Evolutionary conservation across 768 basidiomycete genomes (phyloP).

Genomic region (Udeniomyces megalosporus): DNA sequence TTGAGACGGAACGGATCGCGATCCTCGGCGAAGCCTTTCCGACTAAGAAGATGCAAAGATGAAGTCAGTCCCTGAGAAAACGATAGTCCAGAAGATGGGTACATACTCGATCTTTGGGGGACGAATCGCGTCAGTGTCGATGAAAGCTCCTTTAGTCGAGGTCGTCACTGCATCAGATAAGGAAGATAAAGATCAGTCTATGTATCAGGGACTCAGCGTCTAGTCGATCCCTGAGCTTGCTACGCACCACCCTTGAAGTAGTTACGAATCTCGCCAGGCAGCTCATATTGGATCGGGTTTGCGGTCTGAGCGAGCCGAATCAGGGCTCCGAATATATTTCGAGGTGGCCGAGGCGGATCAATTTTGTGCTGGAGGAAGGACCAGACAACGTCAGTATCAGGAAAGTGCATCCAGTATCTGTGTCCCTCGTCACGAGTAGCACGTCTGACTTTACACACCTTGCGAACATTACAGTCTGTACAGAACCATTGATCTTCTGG

Average conservation of each 20-base stretch:
- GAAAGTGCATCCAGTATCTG: background rate
- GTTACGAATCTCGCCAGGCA: constrained; percentile 65
- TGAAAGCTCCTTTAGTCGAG: constrained; percentile 63
- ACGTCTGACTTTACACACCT: constrained; percentile 33
- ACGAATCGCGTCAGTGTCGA: constrained; percentile 61
- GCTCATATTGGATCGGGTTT: constrained; percentile 65
- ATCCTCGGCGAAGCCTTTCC: constrained; percentile 76
- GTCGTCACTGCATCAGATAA: constrained; percentile 44
- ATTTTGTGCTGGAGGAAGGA: background rate
- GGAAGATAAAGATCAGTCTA: background rate
- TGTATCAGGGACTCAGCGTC: background rate
- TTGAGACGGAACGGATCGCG: constrained; percentile 73
- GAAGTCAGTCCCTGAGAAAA: background rate
- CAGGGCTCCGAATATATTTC: constrained; percentile 35
- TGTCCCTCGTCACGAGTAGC: background rate
- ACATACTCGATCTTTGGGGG: constrained; percentile 68
- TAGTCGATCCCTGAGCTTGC: background rate
- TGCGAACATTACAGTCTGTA: constrained; percentile 34
- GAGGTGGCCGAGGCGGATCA: constrained; percentile 1
- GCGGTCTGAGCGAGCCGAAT: constrained; percentile 49
- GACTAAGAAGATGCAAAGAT: constrained; percentile 34
- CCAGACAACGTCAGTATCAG: constrained; percentile 37
- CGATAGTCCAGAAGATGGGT: constrained; percentile 3
- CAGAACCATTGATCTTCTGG: constrained; percentile 44
- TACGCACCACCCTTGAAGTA: constrained; percentile 74